Evolutionary conservation across 176 grass and related monocot species (phyloP), one percentile per base, ranked within the genome.

Genomic region (Oryza officinalis): DNA sequence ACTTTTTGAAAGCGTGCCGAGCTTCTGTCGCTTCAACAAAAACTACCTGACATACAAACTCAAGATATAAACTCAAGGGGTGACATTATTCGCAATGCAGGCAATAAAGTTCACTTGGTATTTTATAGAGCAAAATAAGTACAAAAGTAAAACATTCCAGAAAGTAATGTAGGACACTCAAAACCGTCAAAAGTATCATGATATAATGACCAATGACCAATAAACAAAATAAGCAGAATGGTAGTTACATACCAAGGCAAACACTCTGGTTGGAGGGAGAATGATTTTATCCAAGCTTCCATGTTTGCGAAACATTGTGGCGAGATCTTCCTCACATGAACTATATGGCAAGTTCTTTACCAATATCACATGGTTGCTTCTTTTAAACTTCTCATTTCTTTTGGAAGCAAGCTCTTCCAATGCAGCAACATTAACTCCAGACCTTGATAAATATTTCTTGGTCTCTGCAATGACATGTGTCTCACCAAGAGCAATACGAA

Each of bases 331-430:
- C 57, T 95, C 93, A 46, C 69, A 91, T 88, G 87, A 93, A 90
- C 68, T 94, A 79, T 87, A 98, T 43, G 92, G 90, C 63, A 98
- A 93, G 77, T 98, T 98, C 85, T 98, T 98, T 45, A 98, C 87
- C 66, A 98, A 82, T 84, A 98, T 94, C 67, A 98, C 87, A 89
- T 91, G 90, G 69, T 94, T 93, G 88, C 92, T 98, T 88, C 96
- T 90, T 88, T 98, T 98, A 45, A 80, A 79, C 71, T 84, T 93
- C 32, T 98, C 93, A 17, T 78, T 86, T 87, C 79, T 93, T 83
- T 95, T 89, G 70, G 87, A 89, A 84, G 93, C 89, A 81, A 86
- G 61, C 89, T 92, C 96, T 87, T 98, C 93, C 73, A 98, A 82
- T 79, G 85, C 90, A 76, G 74, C 80, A 81, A 95, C 77, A 80